Conservation (phyloP, 305 asterid genomes). For the Solanum chacoense region DNA sequence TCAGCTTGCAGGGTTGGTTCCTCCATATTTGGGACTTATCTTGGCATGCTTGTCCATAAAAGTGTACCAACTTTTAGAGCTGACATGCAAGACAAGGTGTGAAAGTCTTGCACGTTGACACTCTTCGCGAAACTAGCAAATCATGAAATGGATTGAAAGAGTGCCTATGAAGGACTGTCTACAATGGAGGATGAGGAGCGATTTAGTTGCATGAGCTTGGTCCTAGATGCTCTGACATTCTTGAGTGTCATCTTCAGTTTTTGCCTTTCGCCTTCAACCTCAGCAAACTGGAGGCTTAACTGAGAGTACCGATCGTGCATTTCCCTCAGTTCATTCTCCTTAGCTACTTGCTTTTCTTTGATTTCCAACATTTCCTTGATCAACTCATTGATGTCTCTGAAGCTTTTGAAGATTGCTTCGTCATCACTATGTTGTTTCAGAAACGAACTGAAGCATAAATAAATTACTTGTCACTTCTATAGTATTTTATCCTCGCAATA, state of each 20-base stretch:
- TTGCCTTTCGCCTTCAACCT: conserved; percentile 97
- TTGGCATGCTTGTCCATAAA: neutral
- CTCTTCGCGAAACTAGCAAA: neutral
- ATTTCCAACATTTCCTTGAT: conserved; percentile 79
- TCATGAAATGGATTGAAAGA: neutral
- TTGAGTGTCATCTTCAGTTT: conserved; percentile 82
- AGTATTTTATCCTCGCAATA: neutral
- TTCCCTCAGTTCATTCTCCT: conserved; percentile 71
- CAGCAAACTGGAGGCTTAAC: conserved; percentile 93
- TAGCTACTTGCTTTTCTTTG: conserved; percentile 53
- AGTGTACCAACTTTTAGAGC: neutral
- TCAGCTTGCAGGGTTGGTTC: neutral
- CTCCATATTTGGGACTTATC: neutral
- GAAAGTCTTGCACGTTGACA: neutral
- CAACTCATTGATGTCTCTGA: conserved; percentile 78
- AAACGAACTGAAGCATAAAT: conserved; percentile 47
- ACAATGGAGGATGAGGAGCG: conserved; percentile 34
- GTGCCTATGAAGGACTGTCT: conserved; percentile 29
- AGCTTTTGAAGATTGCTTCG: conserved; percentile 83
- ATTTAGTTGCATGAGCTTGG: conserved; percentile 24
- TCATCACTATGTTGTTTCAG: conserved; percentile 81
- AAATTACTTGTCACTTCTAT: neutral
- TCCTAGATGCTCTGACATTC: conserved; percentile 50
- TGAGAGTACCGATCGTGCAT: conserved; percentile 91
- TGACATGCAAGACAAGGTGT: neutral